These are phyloP conservation scores for Pleodorina starrii DNA, from an alignment of 139 green algal genomes.

Conservation along the genomic window DNA sequence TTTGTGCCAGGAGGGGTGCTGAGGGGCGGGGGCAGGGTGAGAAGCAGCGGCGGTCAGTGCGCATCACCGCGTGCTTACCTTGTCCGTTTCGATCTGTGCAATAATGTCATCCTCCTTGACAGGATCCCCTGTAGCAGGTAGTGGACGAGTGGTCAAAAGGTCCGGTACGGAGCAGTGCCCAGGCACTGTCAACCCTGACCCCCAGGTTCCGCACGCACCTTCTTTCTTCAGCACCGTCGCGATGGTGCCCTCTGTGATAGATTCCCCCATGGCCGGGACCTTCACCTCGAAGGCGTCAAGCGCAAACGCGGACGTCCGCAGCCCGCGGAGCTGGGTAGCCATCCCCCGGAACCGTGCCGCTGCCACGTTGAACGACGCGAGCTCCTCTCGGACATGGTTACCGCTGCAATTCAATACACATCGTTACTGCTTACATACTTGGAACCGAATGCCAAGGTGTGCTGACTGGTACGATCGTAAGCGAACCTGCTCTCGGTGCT, in stretches of 20 bases:
- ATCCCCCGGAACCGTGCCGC: neutral
- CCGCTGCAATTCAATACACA: neutral
- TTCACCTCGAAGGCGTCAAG: conserved; percentile 51
- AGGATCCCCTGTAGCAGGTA: conserved; percentile 75
- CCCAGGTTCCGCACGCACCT: conserved; percentile 50
- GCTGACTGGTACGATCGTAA: conserved; percentile 5
- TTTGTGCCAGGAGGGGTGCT: too few relatives aligned
- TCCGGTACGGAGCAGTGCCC: too few relatives aligned
- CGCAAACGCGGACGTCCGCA: neutral
- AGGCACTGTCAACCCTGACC: neutral
- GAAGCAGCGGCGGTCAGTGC: too few relatives aligned
- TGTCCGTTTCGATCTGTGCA: conserved; percentile 98
- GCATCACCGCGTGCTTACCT: conserved; percentile 54
- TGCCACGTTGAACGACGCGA: neutral
- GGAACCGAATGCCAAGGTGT: too few relatives aligned
- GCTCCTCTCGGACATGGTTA: neutral
- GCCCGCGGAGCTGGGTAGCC: neutral
- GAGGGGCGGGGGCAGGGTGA: too few relatives aligned
- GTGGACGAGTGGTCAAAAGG: too few relatives aligned
- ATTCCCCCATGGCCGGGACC: conserved; percentile 95
- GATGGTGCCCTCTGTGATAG: conserved; percentile 93
- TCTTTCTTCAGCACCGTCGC: conserved; percentile 83
- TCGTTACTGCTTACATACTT: too few relatives aligned
- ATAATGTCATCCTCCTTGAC: conserved; percentile 96
- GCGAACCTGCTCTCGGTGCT: neutral